A percentile compares a stretch with the other conserved stretches of the same genome.
Conservation (phyloP, 2,329 filamentous ascomycete genomes). For the Colletotrichum sp. region DNA sequence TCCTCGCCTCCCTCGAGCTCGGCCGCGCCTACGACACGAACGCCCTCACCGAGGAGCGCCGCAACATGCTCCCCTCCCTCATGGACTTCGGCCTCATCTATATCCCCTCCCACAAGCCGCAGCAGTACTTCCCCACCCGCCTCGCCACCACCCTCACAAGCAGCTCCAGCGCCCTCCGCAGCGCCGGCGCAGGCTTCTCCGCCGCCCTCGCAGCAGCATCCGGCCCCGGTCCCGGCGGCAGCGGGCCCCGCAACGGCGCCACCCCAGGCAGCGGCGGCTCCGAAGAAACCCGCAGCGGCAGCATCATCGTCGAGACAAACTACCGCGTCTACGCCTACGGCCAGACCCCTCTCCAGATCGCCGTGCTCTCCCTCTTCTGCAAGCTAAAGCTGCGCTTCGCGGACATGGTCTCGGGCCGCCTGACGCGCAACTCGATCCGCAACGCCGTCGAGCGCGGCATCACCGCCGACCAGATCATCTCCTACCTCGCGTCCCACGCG, state of each 20-base stretch:
- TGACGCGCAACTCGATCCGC: conserved; percentile 88
- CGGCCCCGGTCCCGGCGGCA: conserved; percentile 20
- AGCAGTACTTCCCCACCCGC: conserved; percentile 85
- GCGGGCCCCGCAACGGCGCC: conserved; percentile 32
- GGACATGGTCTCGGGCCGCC: conserved; percentile 90
- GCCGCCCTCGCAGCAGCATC: conserved; percentile 62
- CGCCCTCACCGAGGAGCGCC: conserved; percentile 80
- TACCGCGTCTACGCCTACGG: conserved; percentile 98
- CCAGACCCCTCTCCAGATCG: conserved; percentile 90
- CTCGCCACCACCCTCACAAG: conserved; percentile 90
- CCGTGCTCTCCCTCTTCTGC: conserved; percentile 88
- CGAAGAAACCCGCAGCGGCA: conserved; percentile 65
- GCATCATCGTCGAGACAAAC: conserved; percentile 97
- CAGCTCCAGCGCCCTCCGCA: conserved; percentile 72
- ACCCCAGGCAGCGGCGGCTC: conserved; percentile 35
- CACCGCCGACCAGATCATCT: conserved; percentile 93
- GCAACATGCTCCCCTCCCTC: conserved; percentile 88
- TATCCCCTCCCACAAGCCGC: conserved; percentile 60
- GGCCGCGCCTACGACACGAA: conserved; percentile 89
- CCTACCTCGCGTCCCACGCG: conserved; percentile 89
- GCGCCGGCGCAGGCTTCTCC: conserved; percentile 70
- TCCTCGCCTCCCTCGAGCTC: conserved; percentile 90
- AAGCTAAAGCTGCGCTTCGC: conserved; percentile 89
- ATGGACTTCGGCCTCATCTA: conserved; percentile 94
- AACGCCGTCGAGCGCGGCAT: conserved; percentile 89